Evolutionary conservation across 2,329 filamentous ascomycete genomes (phyloP), one percentile per base, ranked within the genome.

Genomic region (Seiridium cupressi): DNA sequence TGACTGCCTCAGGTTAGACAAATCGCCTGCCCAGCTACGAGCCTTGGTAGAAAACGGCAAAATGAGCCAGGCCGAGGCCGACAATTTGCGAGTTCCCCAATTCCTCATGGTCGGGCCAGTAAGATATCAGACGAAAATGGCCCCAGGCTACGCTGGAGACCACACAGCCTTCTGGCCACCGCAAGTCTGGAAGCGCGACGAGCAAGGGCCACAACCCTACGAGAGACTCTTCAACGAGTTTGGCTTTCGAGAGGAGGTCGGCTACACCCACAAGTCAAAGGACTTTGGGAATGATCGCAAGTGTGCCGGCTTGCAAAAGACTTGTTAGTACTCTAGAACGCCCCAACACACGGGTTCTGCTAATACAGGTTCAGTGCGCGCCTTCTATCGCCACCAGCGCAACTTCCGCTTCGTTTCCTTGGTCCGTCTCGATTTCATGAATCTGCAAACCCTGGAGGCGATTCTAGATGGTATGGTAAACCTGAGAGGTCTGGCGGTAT

Each of bases 401-500:
- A 46, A 42, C 9, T 5, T 47, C n/a, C 10, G 18, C 31, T 42
- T 35, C 36, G 18, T 58, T 3, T 8, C 38, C 2, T 3, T 58
- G 26, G 10, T 3, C 0, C 44, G 44, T 3, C n/a, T 49, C 13
- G 11, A 44, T 5, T 68, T 64, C 58, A 31, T 74, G 3, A 63
- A 70, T 18, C 3, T 67, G 1, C 6, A 42, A 1, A 46, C 66
- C 1, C 38, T 74, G 3, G 35, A 60, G 44, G 36, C 54, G 3
- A 63, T 70, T 3, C n/a, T 74, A 0, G 36, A 59, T 1, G 6
- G 38, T 1, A 59, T 69, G 36, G 65, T 65, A 0, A 63, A 61
- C 13, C 61, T 75, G 0, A 58, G 66, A 48, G 46, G 57, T 0
- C 38, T 75, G 1, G 62, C 66, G 5, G 53, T 74, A 1, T 61